Percentiles rank a stretch among this genome's conserved stretches.
Conservation (phyloP, 805 yeast genomes). For the Spathaspora boniae region DNA sequence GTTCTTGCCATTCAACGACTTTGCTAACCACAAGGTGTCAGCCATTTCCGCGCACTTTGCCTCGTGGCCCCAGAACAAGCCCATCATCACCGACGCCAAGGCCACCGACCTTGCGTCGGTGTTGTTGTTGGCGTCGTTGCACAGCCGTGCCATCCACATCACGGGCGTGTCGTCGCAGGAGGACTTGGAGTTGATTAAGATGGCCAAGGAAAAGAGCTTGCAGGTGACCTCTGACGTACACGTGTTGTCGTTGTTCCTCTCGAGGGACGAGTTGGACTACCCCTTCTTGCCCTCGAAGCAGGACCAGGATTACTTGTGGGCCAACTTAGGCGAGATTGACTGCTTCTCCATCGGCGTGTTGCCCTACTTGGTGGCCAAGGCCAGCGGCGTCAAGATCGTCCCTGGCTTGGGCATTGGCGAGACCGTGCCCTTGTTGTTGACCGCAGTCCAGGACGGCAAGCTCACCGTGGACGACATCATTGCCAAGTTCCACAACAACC, state of each 20-base stretch:
- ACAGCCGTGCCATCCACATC: conserved; percentile 80
- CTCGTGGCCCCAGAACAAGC: conserved; percentile 80
- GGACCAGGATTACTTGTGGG: conserved; percentile 85
- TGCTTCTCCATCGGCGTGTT: conserved; percentile 81
- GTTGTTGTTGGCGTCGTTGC: conserved; percentile 81
- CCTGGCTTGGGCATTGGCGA: conserved; percentile 80
- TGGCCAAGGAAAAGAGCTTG: conserved; percentile 80
- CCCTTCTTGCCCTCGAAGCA: conserved; percentile 71
- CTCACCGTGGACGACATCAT: conserved; percentile 72
- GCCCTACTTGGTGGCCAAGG: conserved; percentile 70
- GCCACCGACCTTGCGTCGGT: conserved; percentile 92
- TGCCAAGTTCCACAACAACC: conserved; percentile 72
- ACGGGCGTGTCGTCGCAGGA: conserved; percentile 79
- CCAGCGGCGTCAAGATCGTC: conserved; percentile 53
- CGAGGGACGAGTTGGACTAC: conserved; percentile 69
- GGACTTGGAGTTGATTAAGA: conserved; percentile 76
- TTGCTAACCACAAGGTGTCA: conserved; percentile 67
- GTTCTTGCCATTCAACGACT: conserved; percentile 75
- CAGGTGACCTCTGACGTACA: conserved; percentile 88
- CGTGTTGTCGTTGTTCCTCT: conserved; percentile 71
- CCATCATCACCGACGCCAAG: conserved; percentile 87
- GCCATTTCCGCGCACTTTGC: conserved; percentile 75
- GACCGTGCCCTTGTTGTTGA: conserved; percentile 74
- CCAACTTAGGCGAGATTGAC: conserved; percentile 65
- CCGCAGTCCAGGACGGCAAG: conserved; percentile 73